phyloP scores from a whole-genome alignment of 495 filamentous ascomycete genomes.

The Chaetomium fimeti region DNA sequence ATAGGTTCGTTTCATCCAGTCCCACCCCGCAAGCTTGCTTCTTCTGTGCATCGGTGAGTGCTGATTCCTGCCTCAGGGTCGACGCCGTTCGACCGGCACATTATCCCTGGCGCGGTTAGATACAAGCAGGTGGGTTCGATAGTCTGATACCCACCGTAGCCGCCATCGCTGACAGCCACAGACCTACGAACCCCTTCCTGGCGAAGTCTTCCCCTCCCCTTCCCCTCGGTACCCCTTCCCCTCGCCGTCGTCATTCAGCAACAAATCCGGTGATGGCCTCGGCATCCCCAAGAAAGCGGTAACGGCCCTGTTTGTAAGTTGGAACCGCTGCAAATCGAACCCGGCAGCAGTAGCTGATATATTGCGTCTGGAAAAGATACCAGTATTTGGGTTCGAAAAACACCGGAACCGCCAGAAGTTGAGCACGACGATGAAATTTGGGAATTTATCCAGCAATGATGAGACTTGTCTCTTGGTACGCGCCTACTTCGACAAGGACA shows the following conservation, averaged over 20 bases:
- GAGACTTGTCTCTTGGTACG: slow-evolving; percentile 1
- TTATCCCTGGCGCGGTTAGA: neutral
- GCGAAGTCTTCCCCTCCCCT: neutral
- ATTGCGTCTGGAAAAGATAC: slow-evolving; percentile 3
- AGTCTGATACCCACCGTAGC: neutral
- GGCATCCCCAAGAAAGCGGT: neutral
- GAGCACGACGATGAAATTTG: neutral
- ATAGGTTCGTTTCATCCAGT: neutral
- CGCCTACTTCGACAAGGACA: neutral
- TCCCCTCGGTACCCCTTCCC: neutral
- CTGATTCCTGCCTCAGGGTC: neutral
- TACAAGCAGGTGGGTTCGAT: slow-evolving; percentile 15
- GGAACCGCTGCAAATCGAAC: neutral
- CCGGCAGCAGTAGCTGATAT: neutral
- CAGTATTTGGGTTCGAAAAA: slow-evolving; percentile 14
- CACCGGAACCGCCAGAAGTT: slow-evolving; percentile 13
- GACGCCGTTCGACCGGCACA: slow-evolving; percentile 5
- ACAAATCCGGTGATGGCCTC: neutral
- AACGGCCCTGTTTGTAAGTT: slow-evolving; percentile 15
- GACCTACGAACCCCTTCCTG: neutral
- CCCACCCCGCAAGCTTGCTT: neutral
- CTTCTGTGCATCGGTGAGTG: neutral
- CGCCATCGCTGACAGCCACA: neutral
- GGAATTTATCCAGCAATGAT: neutral
- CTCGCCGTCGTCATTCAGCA: slow-evolving; percentile 3